A percentile compares a stretch with the other conserved stretches of the same genome.
Conservation (phyloP, 768 basidiomycete species). For the Podaxis sp. region DNA sequence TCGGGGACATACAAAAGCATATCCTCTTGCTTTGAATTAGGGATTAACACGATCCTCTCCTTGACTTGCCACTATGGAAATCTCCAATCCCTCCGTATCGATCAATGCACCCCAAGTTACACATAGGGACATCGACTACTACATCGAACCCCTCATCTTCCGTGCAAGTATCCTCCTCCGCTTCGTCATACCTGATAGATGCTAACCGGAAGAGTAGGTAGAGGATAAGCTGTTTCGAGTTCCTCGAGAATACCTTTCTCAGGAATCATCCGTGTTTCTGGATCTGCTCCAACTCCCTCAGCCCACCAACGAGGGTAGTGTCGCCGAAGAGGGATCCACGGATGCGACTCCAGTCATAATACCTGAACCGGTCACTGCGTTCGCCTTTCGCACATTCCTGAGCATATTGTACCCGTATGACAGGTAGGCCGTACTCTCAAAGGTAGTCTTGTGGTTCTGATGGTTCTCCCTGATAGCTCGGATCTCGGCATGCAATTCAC, state of each 20-base stretch:
- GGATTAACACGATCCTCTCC: too few relatives aligned
- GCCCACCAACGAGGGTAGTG: not conserved
- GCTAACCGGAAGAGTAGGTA: constrained; percentile 22
- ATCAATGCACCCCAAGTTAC: not conserved
- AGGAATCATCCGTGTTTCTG: constrained; percentile 29
- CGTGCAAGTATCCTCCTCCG: constrained; percentile 3
- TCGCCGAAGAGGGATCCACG: not conserved
- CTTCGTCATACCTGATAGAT: not conserved
- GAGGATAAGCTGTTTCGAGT: constrained; percentile 35
- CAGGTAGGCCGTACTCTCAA: not conserved
- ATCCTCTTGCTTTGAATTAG: too few relatives aligned
- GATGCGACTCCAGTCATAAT: not conserved
- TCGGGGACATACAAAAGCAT: too few relatives aligned
- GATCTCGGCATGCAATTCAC: not conserved
- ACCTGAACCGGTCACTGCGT: not conserved
- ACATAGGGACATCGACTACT: not conserved
- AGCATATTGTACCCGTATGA: constrained; percentile 4
- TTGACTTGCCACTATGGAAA: not conserved
- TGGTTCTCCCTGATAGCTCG: not conserved
- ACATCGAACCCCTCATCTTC: not conserved
- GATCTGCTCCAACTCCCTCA: constrained; percentile 28
- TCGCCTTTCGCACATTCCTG: constrained; percentile 12
- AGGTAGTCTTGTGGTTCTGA: not conserved
- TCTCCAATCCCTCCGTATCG: not conserved
- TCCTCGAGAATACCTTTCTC: constrained; percentile 29